phyloP scores from a whole-genome alignment of 2,329 filamentous ascomycete genomes.

The Phaeosphaeriaceae sp. region DNA sequence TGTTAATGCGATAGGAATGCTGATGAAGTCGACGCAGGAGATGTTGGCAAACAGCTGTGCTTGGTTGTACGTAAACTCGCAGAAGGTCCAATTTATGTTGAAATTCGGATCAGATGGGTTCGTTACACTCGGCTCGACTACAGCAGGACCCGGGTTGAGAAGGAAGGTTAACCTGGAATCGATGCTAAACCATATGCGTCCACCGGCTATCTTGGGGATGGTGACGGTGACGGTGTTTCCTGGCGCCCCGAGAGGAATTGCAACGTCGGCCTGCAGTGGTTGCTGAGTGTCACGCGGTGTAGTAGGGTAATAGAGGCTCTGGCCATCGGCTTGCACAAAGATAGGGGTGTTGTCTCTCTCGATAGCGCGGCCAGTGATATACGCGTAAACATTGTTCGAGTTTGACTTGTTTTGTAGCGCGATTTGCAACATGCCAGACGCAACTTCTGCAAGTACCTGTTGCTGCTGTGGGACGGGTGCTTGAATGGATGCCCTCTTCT shows the following conservation, averaged over 20 bases:
- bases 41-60: slow-evolving; percentile 62
- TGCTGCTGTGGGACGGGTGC: slow-evolving; percentile 26
- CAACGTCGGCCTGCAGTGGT: slow-evolving; percentile 63
- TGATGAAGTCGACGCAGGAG: slow-evolving; percentile 77
- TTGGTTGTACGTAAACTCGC: slow-evolving; percentile 57
- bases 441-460: slow-evolving; percentile 30
- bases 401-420: slow-evolving; percentile 70
- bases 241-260: slow-evolving; percentile 67
- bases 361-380: slow-evolving; percentile 71
- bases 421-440: slow-evolving; percentile 60
- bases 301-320: slow-evolving; percentile 67
- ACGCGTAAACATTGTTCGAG: slow-evolving; percentile 67
- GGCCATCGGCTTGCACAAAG: slow-evolving; percentile 70
- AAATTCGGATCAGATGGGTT: slow-evolving; percentile 63
- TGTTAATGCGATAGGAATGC: slow-evolving; percentile 50
- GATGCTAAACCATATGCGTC: slow-evolving; percentile 73
- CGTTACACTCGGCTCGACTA: slow-evolving; percentile 76
- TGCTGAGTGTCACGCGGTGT: slow-evolving; percentile 61
- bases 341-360: slow-evolving; percentile 66
- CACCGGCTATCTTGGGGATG: slow-evolving; percentile 73
- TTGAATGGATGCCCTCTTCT: slow-evolving; percentile 14
- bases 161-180: slow-evolving; percentile 68
- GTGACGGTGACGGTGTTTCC: slow-evolving; percentile 66
- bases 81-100: slow-evolving; percentile 54
- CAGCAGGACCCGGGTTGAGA: slow-evolving; percentile 72